phyloP scores from a whole-genome alignment of 139 green algal species.

The Dunaliella sp. region DNA sequence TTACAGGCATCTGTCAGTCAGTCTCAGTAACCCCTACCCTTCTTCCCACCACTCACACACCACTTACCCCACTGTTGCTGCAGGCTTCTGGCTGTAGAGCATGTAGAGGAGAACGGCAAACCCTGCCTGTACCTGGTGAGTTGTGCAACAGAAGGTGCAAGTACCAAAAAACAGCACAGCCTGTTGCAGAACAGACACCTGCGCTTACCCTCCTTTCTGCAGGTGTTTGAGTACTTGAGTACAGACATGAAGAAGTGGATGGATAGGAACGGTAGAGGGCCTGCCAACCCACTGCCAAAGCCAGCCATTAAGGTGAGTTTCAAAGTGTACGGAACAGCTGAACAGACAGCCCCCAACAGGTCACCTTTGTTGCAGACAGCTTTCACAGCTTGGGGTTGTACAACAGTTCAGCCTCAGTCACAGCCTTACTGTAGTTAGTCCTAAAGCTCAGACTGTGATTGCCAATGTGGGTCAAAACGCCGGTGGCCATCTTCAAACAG shows the following conservation, averaged over 20 bases:
- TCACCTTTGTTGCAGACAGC: conserved; percentile 1
- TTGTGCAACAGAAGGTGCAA: no score
- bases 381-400: no score
- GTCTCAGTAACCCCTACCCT: not conserved
- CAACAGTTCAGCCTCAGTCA: no score
- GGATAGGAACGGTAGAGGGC: conserved; percentile 88
- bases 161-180: no score
- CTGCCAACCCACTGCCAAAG: conserved; percentile 53
- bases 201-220: no score
- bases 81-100: conserved; percentile 87
- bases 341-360: not conserved
- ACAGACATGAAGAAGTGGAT: conserved; percentile 99
- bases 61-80: not conserved
- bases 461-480: no score
- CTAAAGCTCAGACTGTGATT: no score
- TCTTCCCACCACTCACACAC: not conserved
- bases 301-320: conserved; percentile 67
- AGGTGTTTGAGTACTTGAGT: conserved; percentile 96
- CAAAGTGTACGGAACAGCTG: not conserved
- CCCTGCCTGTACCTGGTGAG: conserved; percentile 93
- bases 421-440: no score
- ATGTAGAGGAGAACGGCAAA: conserved; percentile 94
- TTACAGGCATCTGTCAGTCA: not conserved
- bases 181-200: no score
- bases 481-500: no score